Evolutionary conservation across 768 basidiomycete species (phyloP).

Genomic region (Agaricus blazei): DNA sequence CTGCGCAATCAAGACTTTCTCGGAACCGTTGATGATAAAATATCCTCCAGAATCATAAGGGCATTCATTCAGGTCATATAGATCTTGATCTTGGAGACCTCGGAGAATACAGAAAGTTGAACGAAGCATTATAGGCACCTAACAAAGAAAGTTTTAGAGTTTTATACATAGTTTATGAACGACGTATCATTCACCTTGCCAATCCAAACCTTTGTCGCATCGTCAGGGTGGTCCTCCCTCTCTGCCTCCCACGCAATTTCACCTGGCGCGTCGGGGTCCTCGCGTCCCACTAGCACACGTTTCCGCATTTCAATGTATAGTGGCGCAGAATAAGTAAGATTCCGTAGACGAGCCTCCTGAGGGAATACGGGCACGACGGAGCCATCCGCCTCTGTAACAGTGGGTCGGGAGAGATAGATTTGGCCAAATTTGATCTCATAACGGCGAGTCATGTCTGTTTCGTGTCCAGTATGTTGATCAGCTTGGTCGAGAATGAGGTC

Average conservation of each 20-base stretch:
- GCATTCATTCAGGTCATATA: conserved; percentile 94
- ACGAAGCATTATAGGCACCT: conserved; percentile 98
- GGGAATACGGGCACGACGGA: conserved; percentile 92
- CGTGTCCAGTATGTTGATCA: conserved; percentile 90
- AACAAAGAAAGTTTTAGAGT: conserved; percentile 9
- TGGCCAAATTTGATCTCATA: conserved; percentile 98
- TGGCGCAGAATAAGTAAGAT: conserved; percentile 94
- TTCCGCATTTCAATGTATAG: conserved; percentile 96
- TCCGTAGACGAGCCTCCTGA: conserved; percentile 92
- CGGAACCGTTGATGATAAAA: conserved; percentile 99
- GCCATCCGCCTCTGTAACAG: conserved; percentile 93
- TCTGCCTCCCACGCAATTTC: conserved; percentile 76
- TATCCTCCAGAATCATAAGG: conserved; percentile 99
- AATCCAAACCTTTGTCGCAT: conserved; percentile 86
- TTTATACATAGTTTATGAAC: neutral
- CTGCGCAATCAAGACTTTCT: conserved; percentile 99
- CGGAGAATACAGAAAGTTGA: conserved; percentile 93
- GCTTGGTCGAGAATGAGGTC: conserved; percentile 95
- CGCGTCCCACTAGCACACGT: conserved; percentile 70
- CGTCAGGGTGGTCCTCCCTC: conserved; percentile 56
- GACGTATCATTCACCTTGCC: conserved; percentile 63
- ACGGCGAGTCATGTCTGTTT: conserved; percentile 75
- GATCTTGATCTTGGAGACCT: conserved; percentile 69
- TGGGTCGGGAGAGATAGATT: conserved; percentile 93
- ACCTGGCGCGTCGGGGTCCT: conserved; percentile 80